phyloP scores from a whole-genome alignment of 2,329 filamentous ascomycete species.

The Arachnomyces sp. region DNA sequence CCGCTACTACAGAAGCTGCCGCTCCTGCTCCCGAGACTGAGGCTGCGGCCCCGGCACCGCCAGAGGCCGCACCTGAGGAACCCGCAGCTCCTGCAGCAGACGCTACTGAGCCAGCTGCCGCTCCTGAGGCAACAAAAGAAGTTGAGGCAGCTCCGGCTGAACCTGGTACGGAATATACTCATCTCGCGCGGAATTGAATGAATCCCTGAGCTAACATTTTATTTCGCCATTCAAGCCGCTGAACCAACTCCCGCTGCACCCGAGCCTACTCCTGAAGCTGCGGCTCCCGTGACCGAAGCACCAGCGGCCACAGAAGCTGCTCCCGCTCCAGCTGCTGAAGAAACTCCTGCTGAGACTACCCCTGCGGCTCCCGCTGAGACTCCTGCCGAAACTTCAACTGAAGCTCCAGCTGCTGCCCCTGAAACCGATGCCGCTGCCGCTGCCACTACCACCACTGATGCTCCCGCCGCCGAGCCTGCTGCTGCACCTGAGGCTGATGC shows the following conservation, averaged over 20 bases:
- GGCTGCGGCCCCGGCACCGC: conserved; percentile 12
- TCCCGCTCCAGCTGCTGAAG: conserved; percentile 2
- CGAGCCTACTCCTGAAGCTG: background rate
- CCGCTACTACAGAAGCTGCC: conserved; percentile 6
- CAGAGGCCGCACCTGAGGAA: background rate
- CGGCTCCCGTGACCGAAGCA: background rate
- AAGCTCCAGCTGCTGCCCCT: background rate
- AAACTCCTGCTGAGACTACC: conserved; percentile 2
- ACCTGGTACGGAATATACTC: conserved; percentile 2
- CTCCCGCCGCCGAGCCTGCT: conserved; percentile 3
- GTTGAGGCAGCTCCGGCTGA: conserved; percentile 1
- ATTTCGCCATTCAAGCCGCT: background rate
- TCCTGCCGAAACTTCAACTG: conserved; percentile 1
- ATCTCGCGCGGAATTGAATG: background rate
- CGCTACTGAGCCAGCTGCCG: conserved; percentile 1
- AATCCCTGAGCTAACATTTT: background rate
- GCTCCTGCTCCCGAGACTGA: conserved; percentile 13
- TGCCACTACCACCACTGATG: conserved; percentile 1
- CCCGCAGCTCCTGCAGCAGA: conserved; percentile 1
- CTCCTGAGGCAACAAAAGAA: no score
- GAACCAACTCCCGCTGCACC: background rate
- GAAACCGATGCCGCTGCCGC: conserved; percentile 5
- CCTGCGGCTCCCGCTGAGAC: conserved; percentile 1
- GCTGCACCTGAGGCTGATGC: conserved; percentile 2
- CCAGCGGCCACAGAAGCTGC: conserved; percentile 3